Conservation (phyloP, 192 early-diverging fungal species). For the Coemansia javaensis region DNA sequence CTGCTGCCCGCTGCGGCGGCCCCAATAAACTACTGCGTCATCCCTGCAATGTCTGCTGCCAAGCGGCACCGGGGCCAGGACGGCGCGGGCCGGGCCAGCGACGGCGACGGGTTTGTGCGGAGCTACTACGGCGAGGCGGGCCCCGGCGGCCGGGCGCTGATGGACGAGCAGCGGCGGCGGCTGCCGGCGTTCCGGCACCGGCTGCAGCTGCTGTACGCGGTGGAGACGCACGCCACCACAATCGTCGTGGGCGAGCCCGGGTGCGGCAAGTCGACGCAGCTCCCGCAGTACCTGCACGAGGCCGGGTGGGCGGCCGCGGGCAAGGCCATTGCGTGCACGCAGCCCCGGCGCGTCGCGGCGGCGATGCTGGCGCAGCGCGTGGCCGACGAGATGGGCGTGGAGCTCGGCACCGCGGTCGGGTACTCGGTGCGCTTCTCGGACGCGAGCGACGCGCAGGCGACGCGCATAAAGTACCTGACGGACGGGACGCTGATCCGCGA, state of each 20-base stretch:
- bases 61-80: neutral
- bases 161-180: slow-evolving; percentile 70
- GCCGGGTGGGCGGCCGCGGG: slow-evolving; percentile 83
- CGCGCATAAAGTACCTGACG: slow-evolving; percentile 95
- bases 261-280: slow-evolving; percentile 94
- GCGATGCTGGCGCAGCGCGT: slow-evolving; percentile 97
- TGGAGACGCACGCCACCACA: slow-evolving; percentile 74
- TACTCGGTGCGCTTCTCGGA: slow-evolving; percentile 98
- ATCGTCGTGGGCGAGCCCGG: slow-evolving; percentile 92
- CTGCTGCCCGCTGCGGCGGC: neutral
- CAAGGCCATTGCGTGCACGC: slow-evolving; percentile 90
- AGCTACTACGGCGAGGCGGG: slow-evolving; percentile 8
- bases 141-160: slow-evolving; percentile 60
- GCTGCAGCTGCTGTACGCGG: slow-evolving; percentile 75
- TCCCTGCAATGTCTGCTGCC: too few relatives aligned
- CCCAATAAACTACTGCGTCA: too few relatives aligned
- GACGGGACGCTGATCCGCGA: slow-evolving; percentile 93
- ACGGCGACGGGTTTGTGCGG: slow-evolving; percentile 16
- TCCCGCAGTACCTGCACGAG: slow-evolving; percentile 93
- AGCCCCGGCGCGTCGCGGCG: slow-evolving; percentile 93
- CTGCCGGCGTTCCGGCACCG: slow-evolving; percentile 88
- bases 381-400: slow-evolving; percentile 86
- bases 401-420: slow-evolving; percentile 89
- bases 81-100: neutral
- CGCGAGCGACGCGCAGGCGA: slow-evolving; percentile 76